Percentiles rank a stretch among this genome's conserved stretches.
phyloP scores from a whole-genome alignment of 306 rosid genomes.

The Nissolia schottii region DNA sequence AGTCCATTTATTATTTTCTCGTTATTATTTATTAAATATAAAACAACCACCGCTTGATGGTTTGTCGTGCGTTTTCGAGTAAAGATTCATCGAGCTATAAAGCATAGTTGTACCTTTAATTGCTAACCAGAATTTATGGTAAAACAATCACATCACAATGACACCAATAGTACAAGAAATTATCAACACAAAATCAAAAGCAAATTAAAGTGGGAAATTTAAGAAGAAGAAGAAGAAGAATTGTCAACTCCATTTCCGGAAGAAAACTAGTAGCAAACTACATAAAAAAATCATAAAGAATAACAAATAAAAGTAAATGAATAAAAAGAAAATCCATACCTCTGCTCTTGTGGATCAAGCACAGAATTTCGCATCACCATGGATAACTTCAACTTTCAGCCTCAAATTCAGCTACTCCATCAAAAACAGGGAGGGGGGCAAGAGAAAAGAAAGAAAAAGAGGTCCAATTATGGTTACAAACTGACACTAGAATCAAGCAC shows the following conservation, averaged over 20 bases:
- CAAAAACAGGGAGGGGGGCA: no score
- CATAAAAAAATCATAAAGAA: background rate
- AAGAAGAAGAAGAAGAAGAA: no score
- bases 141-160: background rate
- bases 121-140: background rate
- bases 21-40: no score
- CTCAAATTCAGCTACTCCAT: constrained; percentile 22
- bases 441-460: background rate
- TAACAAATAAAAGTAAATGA: background rate
- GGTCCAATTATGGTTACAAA: background rate
- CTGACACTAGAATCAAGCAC: background rate
- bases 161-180: background rate
- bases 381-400: constrained; percentile 7
- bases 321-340: constrained; percentile 34
- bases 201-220: no score
- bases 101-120: no score
- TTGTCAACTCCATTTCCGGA: background rate
- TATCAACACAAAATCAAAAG: background rate
- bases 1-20: no score
- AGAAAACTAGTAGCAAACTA: background rate
- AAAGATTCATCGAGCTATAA: no score
- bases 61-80: no score
- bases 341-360: constrained; percentile 65
- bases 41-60: no score
- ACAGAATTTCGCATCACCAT: constrained; percentile 40